Evolutionary conservation across 306 rosid genomes (phyloP).

Genomic region (Sindora glabra): DNA sequence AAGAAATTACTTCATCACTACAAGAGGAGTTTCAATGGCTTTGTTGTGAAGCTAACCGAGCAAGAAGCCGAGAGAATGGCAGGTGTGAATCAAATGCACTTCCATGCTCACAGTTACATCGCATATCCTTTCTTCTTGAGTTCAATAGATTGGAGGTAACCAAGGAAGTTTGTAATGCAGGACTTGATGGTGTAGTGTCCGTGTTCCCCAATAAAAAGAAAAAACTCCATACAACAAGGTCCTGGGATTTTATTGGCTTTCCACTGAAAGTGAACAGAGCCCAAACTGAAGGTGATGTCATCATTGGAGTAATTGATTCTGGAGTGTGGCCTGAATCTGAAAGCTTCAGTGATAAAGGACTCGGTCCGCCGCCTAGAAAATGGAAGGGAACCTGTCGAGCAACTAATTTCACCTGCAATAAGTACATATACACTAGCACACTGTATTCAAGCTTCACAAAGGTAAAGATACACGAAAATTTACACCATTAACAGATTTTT

Average conservation of each 20-base stretch:
- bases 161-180: slow-evolving; percentile 6
- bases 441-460: neutral
- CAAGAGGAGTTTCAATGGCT: slow-evolving; percentile 42
- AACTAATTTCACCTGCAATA: slow-evolving; percentile 35
- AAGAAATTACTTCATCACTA: slow-evolving; percentile 23
- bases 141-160: neutral
- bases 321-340: slow-evolving; percentile 52
- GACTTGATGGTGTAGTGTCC: slow-evolving; percentile 39
- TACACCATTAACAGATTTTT: neutral
- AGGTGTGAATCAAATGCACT: slow-evolving; percentile 1
- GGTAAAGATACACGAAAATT: too few relatives aligned
- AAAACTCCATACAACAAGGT: slow-evolving; percentile 41
- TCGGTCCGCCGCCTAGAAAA: slow-evolving; percentile 40
- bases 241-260: slow-evolving; percentile 60
- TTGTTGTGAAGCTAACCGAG: slow-evolving; percentile 22
- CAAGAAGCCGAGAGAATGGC: slow-evolving; percentile 28
- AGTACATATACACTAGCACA: slow-evolving; percentile 13
- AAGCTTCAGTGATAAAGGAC: slow-evolving; percentile 37
- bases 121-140: neutral
- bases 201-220: slow-evolving; percentile 30
- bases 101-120: neutral
- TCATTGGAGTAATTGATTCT: slow-evolving; percentile 33
- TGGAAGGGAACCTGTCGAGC: slow-evolving; percentile 50
- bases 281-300: slow-evolving; percentile 21
- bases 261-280: slow-evolving; percentile 10